phyloP scores from a whole-genome alignment of 2,329 filamentous ascomycete genomes.

The Graphilbum sp. region DNA sequence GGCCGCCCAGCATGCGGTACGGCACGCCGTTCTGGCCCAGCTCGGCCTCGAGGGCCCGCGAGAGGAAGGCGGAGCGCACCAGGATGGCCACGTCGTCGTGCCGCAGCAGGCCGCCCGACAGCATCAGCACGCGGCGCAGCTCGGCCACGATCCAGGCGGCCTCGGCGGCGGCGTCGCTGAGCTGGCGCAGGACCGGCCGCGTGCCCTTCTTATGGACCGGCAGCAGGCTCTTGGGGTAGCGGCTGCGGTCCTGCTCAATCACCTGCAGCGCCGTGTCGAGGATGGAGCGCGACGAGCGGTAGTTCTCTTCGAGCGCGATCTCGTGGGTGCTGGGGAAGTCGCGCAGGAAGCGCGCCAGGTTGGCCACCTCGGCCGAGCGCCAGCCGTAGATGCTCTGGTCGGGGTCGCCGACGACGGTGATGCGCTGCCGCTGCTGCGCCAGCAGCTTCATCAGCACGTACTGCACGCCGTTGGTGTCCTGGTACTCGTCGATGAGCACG shows the following conservation, averaged over 20 bases:
- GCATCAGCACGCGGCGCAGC: conserved; percentile 50
- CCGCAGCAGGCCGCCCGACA: conserved; percentile 59
- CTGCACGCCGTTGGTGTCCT: conserved; percentile 91
- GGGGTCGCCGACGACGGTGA: conserved; percentile 90
- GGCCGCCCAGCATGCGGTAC: conserved; percentile 78
- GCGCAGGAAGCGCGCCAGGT: conserved; percentile 60
- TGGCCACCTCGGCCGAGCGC: conserved; percentile 81
- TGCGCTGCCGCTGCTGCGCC: conserved; percentile 53
- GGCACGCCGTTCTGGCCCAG: conserved; percentile 67
- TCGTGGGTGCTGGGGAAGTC: conserved; percentile 67
- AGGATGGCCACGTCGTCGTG: conserved; percentile 73
- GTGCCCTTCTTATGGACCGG: conserved; percentile 70
- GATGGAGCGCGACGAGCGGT: conserved; percentile 78
- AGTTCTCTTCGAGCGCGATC: conserved; percentile 83
- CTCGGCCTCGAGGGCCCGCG: conserved; percentile 69
- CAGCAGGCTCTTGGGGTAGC: conserved; percentile 65
- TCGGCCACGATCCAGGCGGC: conserved; percentile 82
- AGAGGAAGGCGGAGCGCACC: conserved; percentile 69
- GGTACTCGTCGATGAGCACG: conserved; percentile 91
- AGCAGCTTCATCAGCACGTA: conserved; percentile 89
- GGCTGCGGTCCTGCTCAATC: conserved; percentile 73
- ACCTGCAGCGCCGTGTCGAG: conserved; percentile 64
- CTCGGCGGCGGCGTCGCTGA: conserved; percentile 55
- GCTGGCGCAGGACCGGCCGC: conserved; percentile 60
- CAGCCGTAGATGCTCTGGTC: conserved; percentile 98